Base-by-base conservation (phyloP, 345 rosid genomes). In the Isatis tinctoria region DNA sequence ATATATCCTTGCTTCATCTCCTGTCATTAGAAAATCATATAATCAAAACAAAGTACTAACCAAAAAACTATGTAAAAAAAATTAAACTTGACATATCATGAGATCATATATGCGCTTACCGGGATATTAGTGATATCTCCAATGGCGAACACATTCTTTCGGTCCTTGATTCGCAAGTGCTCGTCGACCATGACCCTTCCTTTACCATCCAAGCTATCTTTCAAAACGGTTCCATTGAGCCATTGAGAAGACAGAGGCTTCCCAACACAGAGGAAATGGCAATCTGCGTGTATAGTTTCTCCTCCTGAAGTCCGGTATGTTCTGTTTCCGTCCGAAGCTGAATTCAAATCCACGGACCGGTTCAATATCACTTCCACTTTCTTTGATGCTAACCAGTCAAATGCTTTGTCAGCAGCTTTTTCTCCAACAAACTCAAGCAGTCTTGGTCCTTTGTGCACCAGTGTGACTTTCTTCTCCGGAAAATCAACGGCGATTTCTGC, bases 401-500 rank as follows among this genome's bases (percentile, higher is more conserved):
- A 65, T 24, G 89, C 48, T 86, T 91, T 93, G 35, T 67, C 76
- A 65, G 87, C 75, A 28, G 97, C 98, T 79, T 86, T 91, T 10
- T 83, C 65, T 20, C 95, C 96, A 26, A 88, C 65, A 72, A 90
- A 92, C 59, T 93, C 98, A 58, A 93, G 82, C 75, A 93, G 76
- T 76, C 98, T 86, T 1, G 91, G 79, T 33, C 97, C 97, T 60
- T 68, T 83, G 60, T 93, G 98, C 36, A 89, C 96, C 60, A 93
- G 56, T 16, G 96, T 88, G 27, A 91, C 84, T 73, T 87, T 80
- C 85, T 90, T 93, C 45, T 80, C 85, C 0, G 97, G 97, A 53
- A 84, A 91, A 47, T 93, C 98, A 32, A 82, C 86, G 0, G 95
- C 86, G 47, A 93, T 86, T 69, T 93, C 98, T 9, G 88, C 98